These are phyloP conservation scores for Candida sithepensis DNA, from an alignment of 805 yeast species.

Conservation along the genomic window DNA sequence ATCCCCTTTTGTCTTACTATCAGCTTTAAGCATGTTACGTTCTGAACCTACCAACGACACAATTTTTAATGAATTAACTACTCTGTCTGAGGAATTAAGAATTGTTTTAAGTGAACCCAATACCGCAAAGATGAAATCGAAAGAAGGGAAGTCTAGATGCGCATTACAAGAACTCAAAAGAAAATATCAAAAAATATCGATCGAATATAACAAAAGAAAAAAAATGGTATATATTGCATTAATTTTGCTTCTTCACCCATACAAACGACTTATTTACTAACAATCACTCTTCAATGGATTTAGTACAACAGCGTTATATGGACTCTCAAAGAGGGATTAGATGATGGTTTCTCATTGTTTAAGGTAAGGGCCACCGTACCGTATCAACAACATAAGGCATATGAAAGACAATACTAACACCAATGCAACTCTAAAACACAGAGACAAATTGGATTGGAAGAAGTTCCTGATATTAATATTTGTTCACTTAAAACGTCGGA, in stretches of 20 bases:
- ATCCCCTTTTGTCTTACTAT: background rate
- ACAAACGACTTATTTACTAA: too few relatives aligned
- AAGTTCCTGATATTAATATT: background rate
- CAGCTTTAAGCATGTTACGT: background rate
- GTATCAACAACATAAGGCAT: background rate
- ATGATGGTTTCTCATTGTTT: constrained; percentile 5
- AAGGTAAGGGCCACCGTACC: background rate
- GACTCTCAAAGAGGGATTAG: constrained; percentile 8
- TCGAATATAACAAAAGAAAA: background rate
- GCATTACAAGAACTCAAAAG: background rate
- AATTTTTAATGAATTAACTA: background rate
- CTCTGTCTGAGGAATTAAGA: too few relatives aligned
- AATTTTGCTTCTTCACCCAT: too few relatives aligned
- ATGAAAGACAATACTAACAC: background rate
- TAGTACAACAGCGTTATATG: constrained; percentile 6
- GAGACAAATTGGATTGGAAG: constrained; percentile 2
- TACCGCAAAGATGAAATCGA: background rate
- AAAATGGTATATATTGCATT: constrained; percentile 4
- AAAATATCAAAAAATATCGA: background rate
- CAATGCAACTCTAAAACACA: background rate
- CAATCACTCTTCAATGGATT: background rate
- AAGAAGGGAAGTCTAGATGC: background rate
- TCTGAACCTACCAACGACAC: background rate
- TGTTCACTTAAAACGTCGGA: background rate
- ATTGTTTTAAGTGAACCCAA: background rate